Base-by-base conservation (phyloP, 768 basidiomycete genomes). In the Candolleomyces eurysporus region DNA sequence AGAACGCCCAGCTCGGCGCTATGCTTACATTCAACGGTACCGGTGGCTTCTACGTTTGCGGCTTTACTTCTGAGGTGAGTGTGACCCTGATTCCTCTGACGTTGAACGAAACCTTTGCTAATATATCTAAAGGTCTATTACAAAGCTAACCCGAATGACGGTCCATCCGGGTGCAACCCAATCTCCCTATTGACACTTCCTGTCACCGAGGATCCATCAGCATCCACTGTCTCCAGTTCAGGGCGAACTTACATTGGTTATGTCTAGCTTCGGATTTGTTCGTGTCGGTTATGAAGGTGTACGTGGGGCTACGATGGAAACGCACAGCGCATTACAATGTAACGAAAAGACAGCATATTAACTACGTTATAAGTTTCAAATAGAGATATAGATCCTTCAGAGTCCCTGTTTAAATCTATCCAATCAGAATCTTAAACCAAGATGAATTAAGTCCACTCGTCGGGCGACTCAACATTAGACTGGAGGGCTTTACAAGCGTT, bases 1-100 rank as follows among this genome's bases (percentile, higher is more conserved):
- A 74, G 61, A 72, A 76, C 58, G 60, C 67, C 9, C 74, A 74
- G 59, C 65, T 75, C 32, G 72, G 72, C 2, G 69, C 73, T 11
- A 53, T 63, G 43, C 59, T 75, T 59, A 67, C 63, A n/a, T 71
- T 72, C 40, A 71, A 72, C 46, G 69, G 30, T 43, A 48, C 59
- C 4, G 75, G 75, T 17, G 71, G 65, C 1, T 76, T 76, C 57
- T 74, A 70, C 60, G 63, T 69, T 7, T 75, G 75, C 59, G 68
- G 66, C 39, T 56, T 57, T 48, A 61, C 63, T 0, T 53, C 70
- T 42, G 71, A 73, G 63, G 75, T 73, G 49, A 62, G 72, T n/a
- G n/a, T 40, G 54, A 57, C 30, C 43, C 22, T 11, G 17, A 21
- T 39, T 26, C 26, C 26, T 26, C 26, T 26, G 26, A 26, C 6